These are phyloP conservation scores for Falciphora oryzae DNA, from an alignment of 2,329 filamentous ascomycete species.

Conservation along the genomic window DNA sequence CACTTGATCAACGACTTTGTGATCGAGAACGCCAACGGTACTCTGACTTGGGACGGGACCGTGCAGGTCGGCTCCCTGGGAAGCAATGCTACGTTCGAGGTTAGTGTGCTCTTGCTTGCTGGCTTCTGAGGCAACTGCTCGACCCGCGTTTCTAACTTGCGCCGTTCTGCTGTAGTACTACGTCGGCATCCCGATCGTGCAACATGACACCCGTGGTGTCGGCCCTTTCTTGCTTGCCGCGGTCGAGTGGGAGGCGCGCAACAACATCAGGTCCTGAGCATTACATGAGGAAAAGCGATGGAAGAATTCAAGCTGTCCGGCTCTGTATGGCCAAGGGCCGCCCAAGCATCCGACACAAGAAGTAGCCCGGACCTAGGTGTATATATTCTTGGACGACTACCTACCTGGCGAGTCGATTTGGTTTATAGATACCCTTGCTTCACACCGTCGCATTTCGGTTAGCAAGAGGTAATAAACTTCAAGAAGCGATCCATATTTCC, in stretches of 20 bases:
- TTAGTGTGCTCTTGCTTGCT: not conserved
- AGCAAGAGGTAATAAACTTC: not conserved
- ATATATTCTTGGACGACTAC: too few relatives aligned
- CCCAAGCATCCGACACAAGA: too few relatives aligned
- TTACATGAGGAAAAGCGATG: not conserved
- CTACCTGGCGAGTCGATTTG: too few relatives aligned
- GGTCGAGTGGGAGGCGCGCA: constrained; percentile 7
- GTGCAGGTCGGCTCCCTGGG: constrained; percentile 9
- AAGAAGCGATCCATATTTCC: too few relatives aligned
- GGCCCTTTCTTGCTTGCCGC: constrained; percentile 7
- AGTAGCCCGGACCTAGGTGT: too few relatives aligned
- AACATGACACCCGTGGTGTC: constrained; percentile 7
- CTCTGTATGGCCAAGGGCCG: not conserved
- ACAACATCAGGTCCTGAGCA: constrained; percentile 5
- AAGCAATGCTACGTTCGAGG: constrained; percentile 10
- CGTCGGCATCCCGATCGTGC: constrained; percentile 1
- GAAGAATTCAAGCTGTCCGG: not conserved
- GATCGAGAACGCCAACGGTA: constrained; percentile 6
- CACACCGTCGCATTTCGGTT: not conserved
- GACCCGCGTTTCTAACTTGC: not conserved
- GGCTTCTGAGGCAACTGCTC: not conserved
- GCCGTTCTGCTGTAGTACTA: not conserved
- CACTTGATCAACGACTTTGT: constrained; percentile 10
- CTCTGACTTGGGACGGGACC: constrained; percentile 7
- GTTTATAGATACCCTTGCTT: not conserved